Conservation (phyloP, 257 asterid genomes). For the Gynochthodes officinalis region DNA sequence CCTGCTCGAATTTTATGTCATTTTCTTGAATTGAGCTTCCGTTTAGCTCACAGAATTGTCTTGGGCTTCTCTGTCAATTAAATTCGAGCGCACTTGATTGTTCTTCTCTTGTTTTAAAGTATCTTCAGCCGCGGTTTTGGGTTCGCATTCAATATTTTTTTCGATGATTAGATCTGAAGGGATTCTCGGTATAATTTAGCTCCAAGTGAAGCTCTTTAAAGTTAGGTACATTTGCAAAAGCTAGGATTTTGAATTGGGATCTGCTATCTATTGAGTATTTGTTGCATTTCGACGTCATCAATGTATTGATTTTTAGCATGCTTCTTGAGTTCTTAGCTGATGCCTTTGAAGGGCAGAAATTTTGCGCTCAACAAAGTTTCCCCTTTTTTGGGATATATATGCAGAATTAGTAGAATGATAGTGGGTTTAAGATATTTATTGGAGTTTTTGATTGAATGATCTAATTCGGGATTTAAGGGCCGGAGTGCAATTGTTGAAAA, state of each 20-base stretch:
- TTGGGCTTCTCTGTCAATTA: constrained; percentile 16
- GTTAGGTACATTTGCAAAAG: constrained; percentile 10
- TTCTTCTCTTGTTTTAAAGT: not conserved
- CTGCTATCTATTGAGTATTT: constrained; percentile 1
- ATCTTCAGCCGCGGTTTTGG: not conserved
- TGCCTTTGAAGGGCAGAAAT: not conserved
- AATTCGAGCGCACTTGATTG: constrained; percentile 14
- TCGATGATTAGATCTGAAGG: constrained; percentile 53
- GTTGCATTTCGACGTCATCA: not conserved
- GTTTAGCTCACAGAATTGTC: constrained; percentile 13
- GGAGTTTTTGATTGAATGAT: constrained; percentile 28
- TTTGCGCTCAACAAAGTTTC: not conserved
- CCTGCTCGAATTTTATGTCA: not conserved
- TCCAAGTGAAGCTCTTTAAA: not conserved
- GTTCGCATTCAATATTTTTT: constrained; percentile 22
- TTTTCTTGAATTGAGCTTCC: not conserved
- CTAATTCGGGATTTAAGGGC: constrained; percentile 15
- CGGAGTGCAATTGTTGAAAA: constrained; percentile 31
- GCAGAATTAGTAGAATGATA: constrained; percentile 7
- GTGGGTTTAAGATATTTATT: constrained; percentile 10
- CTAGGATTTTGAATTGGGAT: constrained; percentile 20
- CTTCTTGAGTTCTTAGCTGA: too few relatives aligned
- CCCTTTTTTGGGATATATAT: not conserved
- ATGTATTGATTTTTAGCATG: not conserved
- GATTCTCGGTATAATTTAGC: constrained; percentile 13